These are phyloP conservation scores for Cinnamomum chago DNA, from an alignment of 164 flowering plant genomes.

Conservation along the genomic window DNA sequence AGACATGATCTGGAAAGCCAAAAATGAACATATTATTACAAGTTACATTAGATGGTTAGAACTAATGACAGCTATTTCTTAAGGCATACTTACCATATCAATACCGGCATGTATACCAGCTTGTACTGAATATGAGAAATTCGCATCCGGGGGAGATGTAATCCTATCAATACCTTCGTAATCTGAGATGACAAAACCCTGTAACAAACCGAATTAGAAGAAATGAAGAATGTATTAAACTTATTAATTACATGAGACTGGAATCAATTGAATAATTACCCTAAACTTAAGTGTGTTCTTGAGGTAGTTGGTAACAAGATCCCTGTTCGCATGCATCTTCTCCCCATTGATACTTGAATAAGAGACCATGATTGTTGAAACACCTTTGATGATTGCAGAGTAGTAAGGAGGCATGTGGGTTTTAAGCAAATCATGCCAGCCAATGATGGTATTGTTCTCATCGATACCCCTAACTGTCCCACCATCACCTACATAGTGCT, in stretches of 20 bases:
- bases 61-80: background rate
- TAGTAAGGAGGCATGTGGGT: constrained; percentile 32
- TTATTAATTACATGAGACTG: no score
- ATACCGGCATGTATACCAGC: constrained; percentile 40
- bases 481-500: constrained; percentile 48
- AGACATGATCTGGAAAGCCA: constrained; percentile 11
- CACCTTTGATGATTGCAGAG: constrained; percentile 27
- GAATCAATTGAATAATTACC: constrained; percentile 7
- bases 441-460: constrained; percentile 33
- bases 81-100: constrained; percentile 35
- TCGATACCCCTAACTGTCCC: constrained; percentile 36
- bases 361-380: constrained; percentile 36
- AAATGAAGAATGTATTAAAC: no score
- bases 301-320: constrained; percentile 27
- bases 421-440: constrained; percentile 19
- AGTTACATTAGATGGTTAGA: background rate
- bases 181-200: constrained; percentile 54
- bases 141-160: constrained; percentile 34
- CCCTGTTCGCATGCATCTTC: constrained; percentile 27
- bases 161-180: constrained; percentile 43
- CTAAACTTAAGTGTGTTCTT: constrained; percentile 23
- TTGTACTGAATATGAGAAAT: constrained; percentile 42
- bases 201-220: background rate
- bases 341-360: constrained; percentile 34
- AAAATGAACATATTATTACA: no score